Conservation (phyloP, 2,329 filamentous ascomycete genomes). For the Tolypocladium cylindrosporum region DNA sequence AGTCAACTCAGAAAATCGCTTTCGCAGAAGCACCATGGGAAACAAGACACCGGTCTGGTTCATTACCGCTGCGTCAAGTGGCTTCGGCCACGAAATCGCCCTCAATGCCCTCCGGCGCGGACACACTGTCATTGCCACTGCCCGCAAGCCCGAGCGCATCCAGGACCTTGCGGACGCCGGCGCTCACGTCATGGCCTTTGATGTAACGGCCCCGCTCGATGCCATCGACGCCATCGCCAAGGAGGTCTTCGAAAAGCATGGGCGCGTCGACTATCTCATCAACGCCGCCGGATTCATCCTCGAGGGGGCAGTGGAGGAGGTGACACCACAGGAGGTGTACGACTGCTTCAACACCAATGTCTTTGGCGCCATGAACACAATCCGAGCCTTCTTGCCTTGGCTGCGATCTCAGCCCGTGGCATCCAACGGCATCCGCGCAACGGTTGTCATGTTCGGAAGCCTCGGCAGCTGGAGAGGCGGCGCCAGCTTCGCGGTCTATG, state of each 20-base stretch:
- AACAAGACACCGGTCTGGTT: constrained; percentile 34
- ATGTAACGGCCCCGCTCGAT: constrained; percentile 30
- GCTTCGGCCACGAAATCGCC: constrained; percentile 37
- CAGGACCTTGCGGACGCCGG: constrained; percentile 30
- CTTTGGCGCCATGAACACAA: constrained; percentile 38
- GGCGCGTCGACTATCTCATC: constrained; percentile 35
- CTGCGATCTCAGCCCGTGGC: constrained; percentile 27
- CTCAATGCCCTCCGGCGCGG: constrained; percentile 31
- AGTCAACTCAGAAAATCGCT: too few species aligned
- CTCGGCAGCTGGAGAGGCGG: constrained; percentile 32
- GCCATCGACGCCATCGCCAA: constrained; percentile 26
- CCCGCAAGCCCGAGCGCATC: constrained; percentile 29
- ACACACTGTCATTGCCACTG: constrained; percentile 40
- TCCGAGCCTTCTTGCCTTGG: constrained; percentile 35
- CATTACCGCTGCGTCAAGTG: constrained; percentile 40
- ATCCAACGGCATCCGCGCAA: constrained; percentile 12
- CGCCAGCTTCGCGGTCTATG: constrained; percentile 27
- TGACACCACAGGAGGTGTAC: constrained; percentile 23
- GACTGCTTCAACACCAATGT: constrained; percentile 41
- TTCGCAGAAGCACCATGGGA: constrained; percentile 11
- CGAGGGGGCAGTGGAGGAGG: constrained; percentile 30
- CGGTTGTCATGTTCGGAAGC: constrained; percentile 35
- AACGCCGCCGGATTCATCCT: constrained; percentile 37
- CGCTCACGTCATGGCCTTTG: constrained; percentile 32
- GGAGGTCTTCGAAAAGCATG: constrained; percentile 18